Percentiles rank a stretch among this genome's conserved stretches.
Evolutionary conservation across 108 stramenopile genomes (phyloP).

Genomic region (Fistulifera pelliculosa): DNA sequence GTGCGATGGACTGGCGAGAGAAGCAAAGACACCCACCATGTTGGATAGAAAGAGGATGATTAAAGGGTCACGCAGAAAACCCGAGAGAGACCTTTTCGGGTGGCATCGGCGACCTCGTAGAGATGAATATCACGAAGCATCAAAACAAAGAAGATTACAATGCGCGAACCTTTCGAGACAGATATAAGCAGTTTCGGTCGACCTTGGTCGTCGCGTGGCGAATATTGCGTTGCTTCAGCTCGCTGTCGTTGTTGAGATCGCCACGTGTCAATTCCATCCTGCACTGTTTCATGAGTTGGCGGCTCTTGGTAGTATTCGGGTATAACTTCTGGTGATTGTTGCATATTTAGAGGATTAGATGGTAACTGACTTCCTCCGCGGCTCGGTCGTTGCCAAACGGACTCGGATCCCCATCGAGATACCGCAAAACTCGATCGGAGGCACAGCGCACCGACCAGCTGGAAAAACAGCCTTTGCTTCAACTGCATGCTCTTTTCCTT

Average conservation of each 20-base stretch:
- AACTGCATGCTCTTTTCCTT: too few relatives aligned
- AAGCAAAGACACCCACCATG: slow-evolving; percentile 59
- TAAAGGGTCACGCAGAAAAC: slow-evolving; percentile 35
- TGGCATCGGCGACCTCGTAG: slow-evolving; percentile 69
- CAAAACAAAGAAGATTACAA: slow-evolving; percentile 71
- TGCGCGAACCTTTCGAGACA: slow-evolving; percentile 61
- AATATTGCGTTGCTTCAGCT: slow-evolving; percentile 16
- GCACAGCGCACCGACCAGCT: too few relatives aligned
- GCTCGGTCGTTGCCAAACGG: too few relatives aligned
- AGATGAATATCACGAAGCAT: slow-evolving; percentile 81
- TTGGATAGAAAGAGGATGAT: slow-evolving; percentile 62
- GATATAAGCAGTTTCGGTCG: slow-evolving; percentile 64
- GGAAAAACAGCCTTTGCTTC: too few relatives aligned
- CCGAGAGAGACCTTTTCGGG: slow-evolving; percentile 28
- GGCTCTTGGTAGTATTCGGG: slow-evolving; percentile 1
- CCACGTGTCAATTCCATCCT: slow-evolving; percentile 69
- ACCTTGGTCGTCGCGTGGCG: slow-evolving; percentile 54
- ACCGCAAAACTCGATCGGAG: too few relatives aligned
- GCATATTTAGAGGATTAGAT: too few relatives aligned
- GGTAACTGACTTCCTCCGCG: too few relatives aligned
- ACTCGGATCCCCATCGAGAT: too few relatives aligned
- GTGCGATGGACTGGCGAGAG: slow-evolving; percentile 36
- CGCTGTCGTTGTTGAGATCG: slow-evolving; percentile 41
- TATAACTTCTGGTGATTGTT: too few relatives aligned
- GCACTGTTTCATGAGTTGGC: slow-evolving; percentile 54